phyloP scores from a whole-genome alignment of 345 rosid species.

The Eutrema japonicum region DNA sequence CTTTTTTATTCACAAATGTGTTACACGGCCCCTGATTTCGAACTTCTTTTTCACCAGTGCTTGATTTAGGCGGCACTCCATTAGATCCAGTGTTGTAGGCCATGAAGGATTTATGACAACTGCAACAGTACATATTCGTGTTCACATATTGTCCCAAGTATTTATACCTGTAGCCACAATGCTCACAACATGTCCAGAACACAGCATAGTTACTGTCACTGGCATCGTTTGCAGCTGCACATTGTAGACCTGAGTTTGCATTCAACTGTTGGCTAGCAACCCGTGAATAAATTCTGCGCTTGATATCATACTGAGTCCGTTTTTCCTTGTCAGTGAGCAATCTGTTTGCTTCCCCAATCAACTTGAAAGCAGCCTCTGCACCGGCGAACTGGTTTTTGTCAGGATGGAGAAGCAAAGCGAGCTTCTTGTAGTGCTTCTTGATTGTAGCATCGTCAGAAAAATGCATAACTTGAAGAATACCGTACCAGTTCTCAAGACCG shows the following conservation, averaged over 20 bases:
- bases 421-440: slow-evolving; percentile 86
- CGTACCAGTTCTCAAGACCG: slow-evolving; percentile 86
- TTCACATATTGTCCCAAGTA: slow-evolving; percentile 47
- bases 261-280: slow-evolving; percentile 43
- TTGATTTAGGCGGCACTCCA: slow-evolving; percentile 40
- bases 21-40: slow-evolving; percentile 47
- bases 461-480: slow-evolving; percentile 67
- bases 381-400: slow-evolving; percentile 88
- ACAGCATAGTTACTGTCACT: slow-evolving; percentile 26
- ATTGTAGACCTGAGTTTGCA: slow-evolving; percentile 41
- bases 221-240: slow-evolving; percentile 32
- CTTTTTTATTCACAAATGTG: slow-evolving; percentile 40
- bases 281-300: slow-evolving; percentile 44
- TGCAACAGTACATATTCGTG: slow-evolving; percentile 56
- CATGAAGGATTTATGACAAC: slow-evolving; percentile 53
- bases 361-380: slow-evolving; percentile 90
- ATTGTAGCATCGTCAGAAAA: slow-evolving; percentile 58
- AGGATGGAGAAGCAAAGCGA: slow-evolving; percentile 85
- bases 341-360: slow-evolving; percentile 78
- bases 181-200: slow-evolving; percentile 72
- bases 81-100: slow-evolving; percentile 54
- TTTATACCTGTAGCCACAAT: slow-evolving; percentile 55
- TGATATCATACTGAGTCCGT: slow-evolving; percentile 62
- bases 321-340: slow-evolving; percentile 58
- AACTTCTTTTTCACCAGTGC: slow-evolving; percentile 44